Conservation (phyloP, 1,284 basidiomycete genomes). For the Agaricales sp. region DNA sequence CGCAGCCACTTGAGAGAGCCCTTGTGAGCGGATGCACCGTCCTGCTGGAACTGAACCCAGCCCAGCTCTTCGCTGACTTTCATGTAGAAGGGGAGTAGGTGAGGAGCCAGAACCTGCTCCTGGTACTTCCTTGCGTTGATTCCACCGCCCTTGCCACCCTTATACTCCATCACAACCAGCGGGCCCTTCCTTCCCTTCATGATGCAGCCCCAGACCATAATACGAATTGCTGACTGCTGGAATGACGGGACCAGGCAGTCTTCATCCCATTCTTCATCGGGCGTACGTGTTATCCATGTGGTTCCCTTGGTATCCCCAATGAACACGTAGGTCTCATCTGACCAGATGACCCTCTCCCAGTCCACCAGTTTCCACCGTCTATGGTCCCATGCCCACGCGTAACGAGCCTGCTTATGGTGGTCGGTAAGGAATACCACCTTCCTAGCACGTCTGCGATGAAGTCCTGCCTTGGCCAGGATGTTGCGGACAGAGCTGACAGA, state of each 20-base stretch:
- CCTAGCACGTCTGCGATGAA: background rate
- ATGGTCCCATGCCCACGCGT: slow-evolving; percentile 15
- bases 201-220: slow-evolving; percentile 14
- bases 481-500: background rate
- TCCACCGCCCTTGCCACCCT: slow-evolving; percentile 11
- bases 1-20: slow-evolving; percentile 10
- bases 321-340: slow-evolving; percentile 16
- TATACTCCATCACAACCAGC: slow-evolving; percentile 12
- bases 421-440: slow-evolving; percentile 6
- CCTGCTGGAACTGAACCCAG: slow-evolving; percentile 11
- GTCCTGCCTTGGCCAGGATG: background rate
- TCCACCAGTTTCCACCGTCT: slow-evolving; percentile 17
- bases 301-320: background rate
- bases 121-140: slow-evolving; percentile 8
- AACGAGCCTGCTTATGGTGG: slow-evolving; percentile 11
- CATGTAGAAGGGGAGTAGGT: slow-evolving; percentile 4
- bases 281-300: background rate
- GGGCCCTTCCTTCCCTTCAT: slow-evolving; percentile 10
- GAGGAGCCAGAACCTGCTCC: slow-evolving; percentile 10
- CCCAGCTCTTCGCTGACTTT: background rate
- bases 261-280: slow-evolving; percentile 6
- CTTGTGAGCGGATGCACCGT: slow-evolving; percentile 12
- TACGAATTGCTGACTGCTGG: slow-evolving; percentile 10
- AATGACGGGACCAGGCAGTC: slow-evolving; percentile 11
- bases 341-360: slow-evolving; percentile 19